Conservation (phyloP, 495 filamentous ascomycete species). For the Penicillium fimorum region DNA sequence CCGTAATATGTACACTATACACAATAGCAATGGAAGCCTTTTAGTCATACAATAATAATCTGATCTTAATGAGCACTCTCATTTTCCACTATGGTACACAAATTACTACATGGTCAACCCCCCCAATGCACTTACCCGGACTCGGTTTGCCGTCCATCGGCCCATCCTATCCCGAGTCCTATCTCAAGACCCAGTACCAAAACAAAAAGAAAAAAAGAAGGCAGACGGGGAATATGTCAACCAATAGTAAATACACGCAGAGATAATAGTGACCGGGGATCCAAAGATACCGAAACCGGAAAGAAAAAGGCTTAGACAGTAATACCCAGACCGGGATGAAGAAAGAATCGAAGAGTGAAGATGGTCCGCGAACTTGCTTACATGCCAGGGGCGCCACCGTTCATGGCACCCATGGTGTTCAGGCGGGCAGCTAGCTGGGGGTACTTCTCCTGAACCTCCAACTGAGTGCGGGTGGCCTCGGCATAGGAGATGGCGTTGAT, state of each 20-base stretch:
- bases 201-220: slow-evolving; percentile 22
- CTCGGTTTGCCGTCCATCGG: slow-evolving; percentile 13
- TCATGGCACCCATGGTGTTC: slow-evolving; percentile 64
- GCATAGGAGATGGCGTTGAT: slow-evolving; percentile 96
- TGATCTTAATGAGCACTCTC: slow-evolving; percentile 17
- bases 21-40: neutral
- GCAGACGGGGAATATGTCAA: slow-evolving; percentile 28
- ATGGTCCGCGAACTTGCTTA: slow-evolving; percentile 23
- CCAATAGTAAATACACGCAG: slow-evolving; percentile 41
- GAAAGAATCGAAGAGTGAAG: slow-evolving; percentile 22
- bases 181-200: slow-evolving; percentile 23
- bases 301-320: slow-evolving; percentile 18
- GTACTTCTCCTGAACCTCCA: slow-evolving; percentile 98
- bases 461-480: slow-evolving; percentile 92
- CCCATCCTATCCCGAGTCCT: slow-evolving; percentile 16
- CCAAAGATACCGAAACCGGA: slow-evolving; percentile 24
- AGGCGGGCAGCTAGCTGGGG: slow-evolving; percentile 86
- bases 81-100: slow-evolving; percentile 35
- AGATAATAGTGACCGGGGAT: slow-evolving; percentile 26
- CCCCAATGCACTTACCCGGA: slow-evolving; percentile 17
- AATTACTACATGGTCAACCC: slow-evolving; percentile 26
- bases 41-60: neutral
- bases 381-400: slow-evolving; percentile 38
- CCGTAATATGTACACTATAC: neutral
- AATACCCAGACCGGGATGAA: slow-evolving; percentile 16